Percentiles rank a stretch among this genome's conserved stretches.
Conservation (phyloP, 1,139 yeast genomes). For the Saccharomyces hybrid region DNA sequence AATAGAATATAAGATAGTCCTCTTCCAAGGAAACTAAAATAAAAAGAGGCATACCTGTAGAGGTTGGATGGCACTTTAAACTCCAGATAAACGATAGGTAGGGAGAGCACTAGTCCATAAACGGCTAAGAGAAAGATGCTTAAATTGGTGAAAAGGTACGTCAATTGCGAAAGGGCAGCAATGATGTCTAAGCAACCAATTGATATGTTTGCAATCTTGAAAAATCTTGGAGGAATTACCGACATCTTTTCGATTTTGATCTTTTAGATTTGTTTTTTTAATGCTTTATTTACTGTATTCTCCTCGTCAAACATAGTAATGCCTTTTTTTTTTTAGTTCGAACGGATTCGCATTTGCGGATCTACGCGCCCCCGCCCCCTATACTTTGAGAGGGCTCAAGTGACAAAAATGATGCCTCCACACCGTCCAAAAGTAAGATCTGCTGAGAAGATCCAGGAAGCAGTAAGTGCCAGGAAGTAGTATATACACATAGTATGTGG, state of each 20-base stretch:
- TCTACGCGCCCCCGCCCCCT: background rate
- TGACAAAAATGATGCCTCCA: too few species aligned
- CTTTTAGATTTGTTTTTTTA: background rate
- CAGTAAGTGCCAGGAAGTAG: too few species aligned
- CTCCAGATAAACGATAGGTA: constrained; percentile 54
- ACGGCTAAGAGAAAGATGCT: constrained; percentile 18
- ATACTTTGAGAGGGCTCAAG: background rate
- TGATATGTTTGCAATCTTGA: constrained; percentile 55
- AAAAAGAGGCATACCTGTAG: constrained; percentile 65
- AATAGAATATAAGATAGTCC: constrained; percentile 67
- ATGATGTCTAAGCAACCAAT: constrained; percentile 54
- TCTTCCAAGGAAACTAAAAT: constrained; percentile 74
- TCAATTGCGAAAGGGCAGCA: constrained; percentile 30
- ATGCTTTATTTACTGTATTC: background rate
- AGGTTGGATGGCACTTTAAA: constrained; percentile 63
- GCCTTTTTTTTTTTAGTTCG: too few species aligned
- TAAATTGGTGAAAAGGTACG: constrained; percentile 14
- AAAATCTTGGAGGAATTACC: constrained; percentile 26
- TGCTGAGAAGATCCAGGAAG: too few species aligned
- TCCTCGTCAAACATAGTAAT: background rate
- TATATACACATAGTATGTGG: too few species aligned
- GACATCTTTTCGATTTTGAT: constrained; percentile 4
- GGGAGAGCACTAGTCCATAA: constrained; percentile 45
- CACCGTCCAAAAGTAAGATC: too few species aligned
- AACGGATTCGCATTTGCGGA: background rate